Conservation (phyloP, 148 eudicot species). For the Vaccinium macrocarpon region DNA sequence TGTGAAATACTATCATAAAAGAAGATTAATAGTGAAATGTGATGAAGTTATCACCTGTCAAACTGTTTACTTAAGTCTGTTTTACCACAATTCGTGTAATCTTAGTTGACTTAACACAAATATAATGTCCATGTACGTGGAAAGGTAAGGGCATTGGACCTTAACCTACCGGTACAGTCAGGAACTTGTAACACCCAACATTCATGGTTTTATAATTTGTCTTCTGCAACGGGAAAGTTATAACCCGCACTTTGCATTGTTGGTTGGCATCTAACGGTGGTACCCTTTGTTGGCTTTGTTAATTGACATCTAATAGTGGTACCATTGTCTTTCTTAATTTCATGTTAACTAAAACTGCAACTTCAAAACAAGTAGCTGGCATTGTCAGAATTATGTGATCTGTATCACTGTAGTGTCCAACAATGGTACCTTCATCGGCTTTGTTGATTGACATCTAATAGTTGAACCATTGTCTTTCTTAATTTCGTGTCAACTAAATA, state of each 20-base stretch:
- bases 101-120: background rate
- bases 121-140: too few species aligned
- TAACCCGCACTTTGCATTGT: background rate
- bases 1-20: background rate
- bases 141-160: background rate
- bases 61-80: background rate
- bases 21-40: background rate
- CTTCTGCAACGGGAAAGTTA: background rate
- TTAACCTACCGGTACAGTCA: background rate
- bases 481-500: background rate
- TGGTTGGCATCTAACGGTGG: background rate
- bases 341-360: background rate
- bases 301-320: background rate
- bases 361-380: background rate
- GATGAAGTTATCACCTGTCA: background rate
- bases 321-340: background rate
- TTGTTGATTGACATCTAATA: background rate
- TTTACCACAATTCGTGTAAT: background rate
- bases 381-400: background rate
- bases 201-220: background rate
- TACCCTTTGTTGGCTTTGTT: background rate
- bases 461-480: background rate
- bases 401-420: background rate
- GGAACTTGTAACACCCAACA: background rate
- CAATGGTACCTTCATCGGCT: background rate